Base-by-base conservation (phyloP, 1,139 yeast species). In the Hansenula sp. region DNA sequence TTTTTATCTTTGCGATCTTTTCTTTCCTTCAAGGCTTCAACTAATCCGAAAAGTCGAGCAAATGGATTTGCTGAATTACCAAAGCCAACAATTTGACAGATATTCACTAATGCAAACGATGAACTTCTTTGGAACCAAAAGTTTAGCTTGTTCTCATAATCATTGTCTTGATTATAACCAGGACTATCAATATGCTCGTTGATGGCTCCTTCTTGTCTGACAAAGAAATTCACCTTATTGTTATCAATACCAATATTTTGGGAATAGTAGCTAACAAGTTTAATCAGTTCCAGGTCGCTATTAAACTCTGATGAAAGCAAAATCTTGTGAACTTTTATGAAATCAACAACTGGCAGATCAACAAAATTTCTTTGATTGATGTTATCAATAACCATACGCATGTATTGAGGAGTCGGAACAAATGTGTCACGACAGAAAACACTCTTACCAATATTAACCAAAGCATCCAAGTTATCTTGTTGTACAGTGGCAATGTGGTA, bases 401-500 rank as follows among this genome's bases (percentile, higher is more conserved):
- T 71, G 58, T 85, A 85, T 55, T 84, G 90, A 46, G 78, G 82
- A 4, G 93, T 84, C 28, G 94, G 94, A 6, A 84, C 89, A 63
- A 85, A 85, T 8, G 91, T 89, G 60, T 85, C 93, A 49, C 85
- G 77, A 57, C 91, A 84, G 45, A 81, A 76, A 10, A 85, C 91
- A 36, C 87, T 77, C 60, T 84, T 85, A 12, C 93, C 91, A 33
- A 85, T 76, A 53, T 84, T 83, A 43, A 83, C 89, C 51, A 85
- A 74, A 1, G 93, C 91, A 62, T 84, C 91, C 51, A 85, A 65
- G 52, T 84, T 84, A 60, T 85, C 90, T 61, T 81, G 85, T 59
- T 85, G 91, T 4, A 85, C 93, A 0, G 94, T 84, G 43, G 91
- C 84, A 79, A 84, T 82, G 59, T 85, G 94, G 56, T 85, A 85